A percentile compares a stretch with the other conserved stretches of the same genome.
phyloP scores from a whole-genome alignment of 192 early-diverging fungal genomes.

The Dissophora globulifera region DNA sequence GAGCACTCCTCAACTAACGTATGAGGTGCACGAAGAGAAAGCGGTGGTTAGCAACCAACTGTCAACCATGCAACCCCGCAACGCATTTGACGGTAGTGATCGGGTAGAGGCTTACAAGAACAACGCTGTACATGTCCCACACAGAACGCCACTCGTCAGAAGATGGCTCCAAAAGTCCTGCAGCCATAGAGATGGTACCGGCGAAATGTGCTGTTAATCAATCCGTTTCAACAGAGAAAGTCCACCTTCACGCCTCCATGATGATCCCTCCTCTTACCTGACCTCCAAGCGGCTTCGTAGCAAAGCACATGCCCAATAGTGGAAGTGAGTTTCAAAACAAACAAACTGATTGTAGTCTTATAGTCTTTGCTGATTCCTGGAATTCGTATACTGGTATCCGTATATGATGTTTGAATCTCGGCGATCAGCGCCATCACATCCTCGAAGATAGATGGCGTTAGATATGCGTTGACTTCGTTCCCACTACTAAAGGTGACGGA shows the following conservation, averaged over 20 bases:
- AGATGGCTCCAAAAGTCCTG: conserved; percentile 25
- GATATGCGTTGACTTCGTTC: conserved; percentile 25
- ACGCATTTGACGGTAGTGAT: too few relatives aligned
- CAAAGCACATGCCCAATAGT: conserved; percentile 29
- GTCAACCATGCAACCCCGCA: too few relatives aligned
- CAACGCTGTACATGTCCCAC: conserved; percentile 35
- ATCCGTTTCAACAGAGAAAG: too few relatives aligned
- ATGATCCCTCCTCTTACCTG: too few relatives aligned
- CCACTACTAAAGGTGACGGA: conserved; percentile 26
- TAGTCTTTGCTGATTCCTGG: background rate
- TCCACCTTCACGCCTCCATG: too few relatives aligned
- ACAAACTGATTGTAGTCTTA: conserved; percentile 1
- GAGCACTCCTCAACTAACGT: background rate
- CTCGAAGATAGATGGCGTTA: conserved; percentile 22
- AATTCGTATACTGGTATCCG: background rate
- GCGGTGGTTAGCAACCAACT: too few relatives aligned
- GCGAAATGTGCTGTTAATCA: too few relatives aligned
- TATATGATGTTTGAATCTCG: background rate
- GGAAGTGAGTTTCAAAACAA: conserved; percentile 17
- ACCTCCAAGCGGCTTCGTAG: conserved; percentile 43
- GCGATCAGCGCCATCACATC: conserved; percentile 35
- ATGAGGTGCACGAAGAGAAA: too few relatives aligned
- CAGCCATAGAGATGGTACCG: too few relatives aligned
- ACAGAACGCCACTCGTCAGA: conserved; percentile 22
- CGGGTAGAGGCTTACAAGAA: conserved; percentile 25